These are phyloP conservation scores for Naganishia vaughanmartiniae DNA, from an alignment of 768 basidiomycete genomes.

Conservation along the genomic window DNA sequence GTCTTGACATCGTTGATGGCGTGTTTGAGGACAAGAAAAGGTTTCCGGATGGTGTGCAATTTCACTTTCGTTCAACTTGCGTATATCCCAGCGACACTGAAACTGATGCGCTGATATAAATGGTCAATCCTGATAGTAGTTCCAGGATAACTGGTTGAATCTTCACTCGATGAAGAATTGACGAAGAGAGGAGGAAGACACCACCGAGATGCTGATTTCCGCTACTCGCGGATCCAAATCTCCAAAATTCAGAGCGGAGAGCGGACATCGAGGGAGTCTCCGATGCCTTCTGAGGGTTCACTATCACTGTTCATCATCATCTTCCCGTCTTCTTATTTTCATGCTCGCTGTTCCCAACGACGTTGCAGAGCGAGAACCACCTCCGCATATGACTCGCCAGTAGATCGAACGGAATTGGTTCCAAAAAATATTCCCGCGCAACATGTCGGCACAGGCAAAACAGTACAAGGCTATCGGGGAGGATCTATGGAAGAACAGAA, in stretches of 20 bases:
- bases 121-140: too few species aligned
- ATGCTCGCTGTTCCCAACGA: background rate
- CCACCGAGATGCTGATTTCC: background rate
- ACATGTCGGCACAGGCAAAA: constrained; percentile 37
- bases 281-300: background rate
- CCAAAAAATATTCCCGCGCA: background rate
- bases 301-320: background rate
- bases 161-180: background rate
- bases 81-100: too few species aligned
- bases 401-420: background rate
- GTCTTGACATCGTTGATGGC: constrained; percentile 67
- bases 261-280: constrained; percentile 8
- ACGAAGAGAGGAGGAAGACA: background rate
- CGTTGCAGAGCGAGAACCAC: background rate
- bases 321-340: background rate
- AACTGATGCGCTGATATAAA: too few species aligned
- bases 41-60: background rate
- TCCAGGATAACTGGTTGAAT: background rate
- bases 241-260: background rate
- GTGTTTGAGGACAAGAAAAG: background rate
- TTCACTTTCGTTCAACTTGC: background rate
- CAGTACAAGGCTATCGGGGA: constrained; percentile 59
- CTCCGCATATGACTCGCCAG: background rate
- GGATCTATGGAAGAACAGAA: constrained; percentile 89
- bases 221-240: constrained; percentile 13